Evolutionary conservation across 2,329 filamentous ascomycete species (phyloP).

Genomic region (Phialocephala subalpina): DNA sequence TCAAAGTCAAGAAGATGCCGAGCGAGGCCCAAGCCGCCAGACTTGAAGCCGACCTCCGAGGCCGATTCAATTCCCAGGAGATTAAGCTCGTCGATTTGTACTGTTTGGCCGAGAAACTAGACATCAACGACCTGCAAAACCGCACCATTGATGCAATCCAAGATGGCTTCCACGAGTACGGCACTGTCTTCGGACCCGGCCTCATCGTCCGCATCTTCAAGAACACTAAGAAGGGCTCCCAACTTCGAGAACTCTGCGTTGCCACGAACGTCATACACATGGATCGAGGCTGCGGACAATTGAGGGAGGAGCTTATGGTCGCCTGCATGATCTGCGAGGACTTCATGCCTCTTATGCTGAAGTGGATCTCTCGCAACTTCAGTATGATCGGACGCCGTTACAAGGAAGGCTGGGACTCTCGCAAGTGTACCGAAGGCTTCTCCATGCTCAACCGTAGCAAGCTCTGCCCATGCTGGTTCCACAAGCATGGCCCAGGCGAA

Average conservation of each 20-base stretch:
- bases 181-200: constrained; percentile 28
- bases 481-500: constrained; percentile 12
- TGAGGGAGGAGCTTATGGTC: constrained; percentile 28
- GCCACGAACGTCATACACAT: constrained; percentile 30
- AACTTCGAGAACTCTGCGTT: constrained; percentile 32
- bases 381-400: constrained; percentile 24
- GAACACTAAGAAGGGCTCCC: constrained; percentile 26
- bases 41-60: constrained; percentile 23
- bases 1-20: constrained; percentile 7
- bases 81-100: constrained; percentile 28
- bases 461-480: constrained; percentile 19
- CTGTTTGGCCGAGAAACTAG: constrained; percentile 27
- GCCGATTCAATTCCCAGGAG: constrained; percentile 21
- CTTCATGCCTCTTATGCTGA: constrained; percentile 31
- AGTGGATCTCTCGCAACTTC: constrained; percentile 32
- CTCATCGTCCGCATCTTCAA: constrained; percentile 20
- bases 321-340: constrained; percentile 14
- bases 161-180: constrained; percentile 30
- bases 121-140: constrained; percentile 28
- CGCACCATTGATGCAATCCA: constrained; percentile 33
- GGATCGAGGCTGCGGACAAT: constrained; percentile 28
- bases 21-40: background rate
- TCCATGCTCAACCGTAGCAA: constrained; percentile 16
- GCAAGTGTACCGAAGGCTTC: constrained; percentile 22
- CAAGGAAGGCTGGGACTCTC: constrained; percentile 12